Base-by-base conservation (phyloP, 805 yeast species). In the Ogataea nonfermentans region DNA sequence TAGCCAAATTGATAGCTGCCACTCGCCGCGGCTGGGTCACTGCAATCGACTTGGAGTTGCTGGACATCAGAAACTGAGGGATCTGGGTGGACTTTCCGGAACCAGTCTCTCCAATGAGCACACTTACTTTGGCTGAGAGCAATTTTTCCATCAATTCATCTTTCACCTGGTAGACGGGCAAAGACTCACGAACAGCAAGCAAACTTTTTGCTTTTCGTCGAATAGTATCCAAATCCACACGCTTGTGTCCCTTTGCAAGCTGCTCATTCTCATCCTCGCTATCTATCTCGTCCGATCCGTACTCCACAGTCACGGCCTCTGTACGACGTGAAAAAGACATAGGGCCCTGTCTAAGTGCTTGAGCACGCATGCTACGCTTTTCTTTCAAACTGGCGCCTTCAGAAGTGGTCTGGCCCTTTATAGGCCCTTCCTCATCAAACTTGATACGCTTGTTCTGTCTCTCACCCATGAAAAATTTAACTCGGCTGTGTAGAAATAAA, bases 21-120 rank as follows among this genome's bases (percentile, higher is more conserved):
- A 91, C 99, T 57, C 98, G 76, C 66, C 99, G 82, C 1, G 99
- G 99, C 66, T 91, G 98, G 0, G 99, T 90, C 6, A 93, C 91
- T 0, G 95, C 98, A 14, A 91, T 80, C 17, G 74, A 69, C 44
- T 77, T 78, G 13, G 63, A 61, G 25, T 62, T 57, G 33, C 65
- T 63, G 0, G 77, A 73, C 63, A 85, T 75, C n/a, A 91, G 58
- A 49, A 91, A 82, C 58, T 91, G 98, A 0, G 99, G 98, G 32
- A 91, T 81, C 66, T 91, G 99, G 0, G 99, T 91, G 3, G 98
- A 90, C 59, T 91, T 59, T 88, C 98, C 65, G 96, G 49, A 46
- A 63, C 99, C 99, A 0, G 99, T 91, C 58, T 91, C 98, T 63
- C 98, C 98, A 57, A 93, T 84, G 13, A 91, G 70, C 1, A 91